Percentiles rank a stretch among this genome's conserved stretches.
Evolutionary conservation across 257 asterid species (phyloP).

Genomic region (Catharanthus roseus): DNA sequence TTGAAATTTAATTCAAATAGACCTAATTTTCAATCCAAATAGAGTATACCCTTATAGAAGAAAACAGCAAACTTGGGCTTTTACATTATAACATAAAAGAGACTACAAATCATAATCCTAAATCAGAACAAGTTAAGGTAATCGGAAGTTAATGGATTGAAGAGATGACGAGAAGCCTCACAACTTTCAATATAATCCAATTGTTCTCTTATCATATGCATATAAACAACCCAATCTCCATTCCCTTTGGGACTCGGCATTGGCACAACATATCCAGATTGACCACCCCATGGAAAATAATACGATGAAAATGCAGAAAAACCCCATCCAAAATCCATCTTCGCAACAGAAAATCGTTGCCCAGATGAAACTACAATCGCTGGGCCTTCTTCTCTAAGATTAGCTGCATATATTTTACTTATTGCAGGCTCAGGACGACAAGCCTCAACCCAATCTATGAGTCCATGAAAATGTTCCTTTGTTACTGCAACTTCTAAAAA

Average conservation of each 20-base stretch:
- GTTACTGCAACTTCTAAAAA: slow-evolving; percentile 29
- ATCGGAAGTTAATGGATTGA: slow-evolving; percentile 29
- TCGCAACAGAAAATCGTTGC: slow-evolving; percentile 34
- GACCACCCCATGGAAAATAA: slow-evolving; percentile 56
- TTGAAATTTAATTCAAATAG: no score
- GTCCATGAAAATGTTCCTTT: slow-evolving; percentile 56
- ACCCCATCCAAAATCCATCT: slow-evolving; percentile 59
- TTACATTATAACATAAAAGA: no score
- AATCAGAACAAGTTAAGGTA: slow-evolving; percentile 28
- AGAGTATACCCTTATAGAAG: no score
- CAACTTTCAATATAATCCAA: slow-evolving; percentile 42
- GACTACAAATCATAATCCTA: no score
- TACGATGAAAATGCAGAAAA: slow-evolving; percentile 41
- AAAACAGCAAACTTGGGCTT: no score
- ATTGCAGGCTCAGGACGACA: slow-evolving; percentile 41
- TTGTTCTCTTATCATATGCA: slow-evolving; percentile 46
- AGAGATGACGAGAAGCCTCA: slow-evolving; percentile 34
- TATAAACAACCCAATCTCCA: slow-evolving; percentile 68
- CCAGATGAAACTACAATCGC: slow-evolving; percentile 61
- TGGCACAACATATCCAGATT: slow-evolving; percentile 61
- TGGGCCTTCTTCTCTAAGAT: slow-evolving; percentile 41
- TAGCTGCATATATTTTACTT: slow-evolving; percentile 36
- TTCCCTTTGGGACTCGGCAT: slow-evolving; percentile 49
- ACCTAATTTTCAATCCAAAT: no score
- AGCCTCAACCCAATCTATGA: slow-evolving; percentile 70